Percentiles rank a stretch among this genome's conserved stretches.
These are phyloP conservation scores for Boletus sensibilis DNA, from an alignment of 768 basidiomycete species.

Conservation along the genomic window DNA sequence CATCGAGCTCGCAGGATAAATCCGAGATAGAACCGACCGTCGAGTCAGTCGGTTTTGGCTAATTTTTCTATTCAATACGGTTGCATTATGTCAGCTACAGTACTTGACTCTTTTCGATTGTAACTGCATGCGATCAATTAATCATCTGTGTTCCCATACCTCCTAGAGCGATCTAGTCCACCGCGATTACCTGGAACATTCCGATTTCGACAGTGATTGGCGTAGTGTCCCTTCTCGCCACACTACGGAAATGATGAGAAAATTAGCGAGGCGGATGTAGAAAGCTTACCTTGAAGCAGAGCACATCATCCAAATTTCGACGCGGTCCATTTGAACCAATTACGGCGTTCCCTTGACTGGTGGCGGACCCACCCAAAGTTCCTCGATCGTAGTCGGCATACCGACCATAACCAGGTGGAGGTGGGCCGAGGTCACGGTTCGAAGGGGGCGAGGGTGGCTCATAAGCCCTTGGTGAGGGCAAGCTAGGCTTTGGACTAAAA, in stretches of 20 bases:
- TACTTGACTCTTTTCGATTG: neutral
- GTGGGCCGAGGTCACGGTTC: slow-evolving; percentile 79
- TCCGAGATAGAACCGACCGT: too few species aligned
- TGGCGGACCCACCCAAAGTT: slow-evolving; percentile 32
- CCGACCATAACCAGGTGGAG: slow-evolving; percentile 89
- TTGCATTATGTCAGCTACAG: neutral
- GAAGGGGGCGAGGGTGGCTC: slow-evolving; percentile 75
- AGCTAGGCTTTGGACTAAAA: slow-evolving; percentile 70
- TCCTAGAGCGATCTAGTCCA: slow-evolving; percentile 58
- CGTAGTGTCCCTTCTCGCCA: slow-evolving; percentile 92
- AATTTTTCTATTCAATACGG: too few species aligned
- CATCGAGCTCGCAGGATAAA: slow-evolving; percentile 43
- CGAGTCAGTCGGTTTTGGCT: too few species aligned
- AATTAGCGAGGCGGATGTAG: neutral
- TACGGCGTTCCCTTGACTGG: slow-evolving; percentile 26
- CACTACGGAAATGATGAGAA: slow-evolving; percentile 49
- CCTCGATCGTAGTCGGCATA: slow-evolving; percentile 74
- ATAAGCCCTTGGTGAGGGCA: slow-evolving; percentile 72
- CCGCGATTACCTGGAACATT: slow-evolving; percentile 92
- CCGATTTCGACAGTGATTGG: slow-evolving; percentile 87
- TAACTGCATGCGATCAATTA: slow-evolving; percentile 17
- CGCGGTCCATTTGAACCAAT: slow-evolving; percentile 45
- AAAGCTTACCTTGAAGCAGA: slow-evolving; percentile 76
- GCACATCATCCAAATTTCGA: slow-evolving; percentile 77
- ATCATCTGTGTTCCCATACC: slow-evolving; percentile 32